A percentile compares a stretch with the other conserved stretches of the same genome.
phyloP scores from a whole-genome alignment of 352 stramenopile genomes.

The Pythium aristosporum region DNA sequence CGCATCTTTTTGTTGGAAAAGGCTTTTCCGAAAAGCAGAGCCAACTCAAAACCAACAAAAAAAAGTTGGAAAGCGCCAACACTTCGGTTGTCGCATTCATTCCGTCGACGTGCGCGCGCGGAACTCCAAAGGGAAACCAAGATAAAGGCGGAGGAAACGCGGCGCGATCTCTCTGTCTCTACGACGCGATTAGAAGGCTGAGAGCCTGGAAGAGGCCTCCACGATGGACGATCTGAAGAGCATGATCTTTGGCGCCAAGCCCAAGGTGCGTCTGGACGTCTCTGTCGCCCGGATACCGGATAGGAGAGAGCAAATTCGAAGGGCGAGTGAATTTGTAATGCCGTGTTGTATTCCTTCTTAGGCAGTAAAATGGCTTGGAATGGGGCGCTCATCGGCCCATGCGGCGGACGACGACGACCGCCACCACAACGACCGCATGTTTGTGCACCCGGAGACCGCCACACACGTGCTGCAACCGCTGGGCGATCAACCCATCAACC shows the following conservation, averaged over 20 bases:
- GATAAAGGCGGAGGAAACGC: not conserved
- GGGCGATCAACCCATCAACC: conserved; percentile 65
- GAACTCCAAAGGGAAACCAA: not conserved
- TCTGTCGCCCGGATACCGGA: not conserved
- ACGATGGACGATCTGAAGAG: conserved; percentile 40
- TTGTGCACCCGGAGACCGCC: conserved; percentile 59
- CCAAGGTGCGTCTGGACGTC: conserved; percentile 13
- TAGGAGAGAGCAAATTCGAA: not conserved
- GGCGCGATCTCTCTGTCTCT: not conserved
- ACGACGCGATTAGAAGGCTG: not conserved
- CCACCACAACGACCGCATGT: conserved; percentile 58
- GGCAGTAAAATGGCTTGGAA: conserved; percentile 86
- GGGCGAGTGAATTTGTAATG: not conserved
- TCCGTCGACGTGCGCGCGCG: not conserved
- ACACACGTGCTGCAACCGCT: conserved; percentile 60
- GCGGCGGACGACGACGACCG: conserved; percentile 29
- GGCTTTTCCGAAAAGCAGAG: too few species aligned
- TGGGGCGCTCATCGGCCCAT: conserved; percentile 30
- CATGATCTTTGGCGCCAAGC: conserved; percentile 42
- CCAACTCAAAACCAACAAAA: conserved; percentile 9
- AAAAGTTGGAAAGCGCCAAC: not conserved
- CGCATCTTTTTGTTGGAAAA: conserved; percentile 8
- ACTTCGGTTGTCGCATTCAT: not conserved
- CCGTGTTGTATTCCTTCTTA: conserved; percentile 17
- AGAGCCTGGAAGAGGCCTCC: not conserved